phyloP scores from a whole-genome alignment of 805 yeast species.

The Scheffersomyces stipitis region DNA sequence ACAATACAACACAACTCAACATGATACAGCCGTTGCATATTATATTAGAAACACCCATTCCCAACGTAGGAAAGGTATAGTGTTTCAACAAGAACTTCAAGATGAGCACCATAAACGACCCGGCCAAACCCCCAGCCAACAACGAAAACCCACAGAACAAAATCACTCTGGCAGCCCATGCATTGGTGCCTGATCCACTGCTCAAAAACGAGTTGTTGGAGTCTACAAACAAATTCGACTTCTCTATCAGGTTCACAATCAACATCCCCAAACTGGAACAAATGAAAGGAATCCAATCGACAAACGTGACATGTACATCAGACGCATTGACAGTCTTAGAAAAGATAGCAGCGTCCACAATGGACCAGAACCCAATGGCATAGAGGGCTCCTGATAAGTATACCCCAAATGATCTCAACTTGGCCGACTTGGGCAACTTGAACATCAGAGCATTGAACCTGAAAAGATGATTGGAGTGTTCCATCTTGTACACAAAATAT shows the following conservation, averaged over 20 bases:
- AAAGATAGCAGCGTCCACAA: slow-evolving; percentile 85
- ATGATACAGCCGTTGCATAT: slow-evolving; percentile 74
- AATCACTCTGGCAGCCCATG: slow-evolving; percentile 93
- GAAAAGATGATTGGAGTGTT: slow-evolving; percentile 54
- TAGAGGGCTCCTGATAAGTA: slow-evolving; percentile 76
- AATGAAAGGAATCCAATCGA: slow-evolving; percentile 94
- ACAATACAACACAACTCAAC: slow-evolving; percentile 83
- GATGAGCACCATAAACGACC: slow-evolving; percentile 84
- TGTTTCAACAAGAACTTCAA: slow-evolving; percentile 80
- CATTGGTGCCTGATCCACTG: slow-evolving; percentile 48
- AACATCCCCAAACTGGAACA: slow-evolving; percentile 90
- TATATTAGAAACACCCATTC: slow-evolving; percentile 92
- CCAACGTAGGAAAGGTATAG: slow-evolving; percentile 81
- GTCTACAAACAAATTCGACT: slow-evolving; percentile 53
- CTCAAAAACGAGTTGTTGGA: slow-evolving; percentile 40
- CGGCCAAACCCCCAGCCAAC: slow-evolving; percentile 92
- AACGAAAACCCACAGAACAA: slow-evolving; percentile 90
- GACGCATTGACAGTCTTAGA: slow-evolving; percentile 85
- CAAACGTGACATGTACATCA: slow-evolving; percentile 80
- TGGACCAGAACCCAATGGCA: slow-evolving; percentile 85
- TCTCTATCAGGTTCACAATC: slow-evolving; percentile 72
- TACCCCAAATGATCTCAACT: slow-evolving; percentile 71
- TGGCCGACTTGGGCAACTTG: slow-evolving; percentile 66
- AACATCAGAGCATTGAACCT: slow-evolving; percentile 55
- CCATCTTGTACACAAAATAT: no score